Base-by-base conservation (phyloP, 148 eudicot genomes). In the Amaranthus cruentus region DNA sequence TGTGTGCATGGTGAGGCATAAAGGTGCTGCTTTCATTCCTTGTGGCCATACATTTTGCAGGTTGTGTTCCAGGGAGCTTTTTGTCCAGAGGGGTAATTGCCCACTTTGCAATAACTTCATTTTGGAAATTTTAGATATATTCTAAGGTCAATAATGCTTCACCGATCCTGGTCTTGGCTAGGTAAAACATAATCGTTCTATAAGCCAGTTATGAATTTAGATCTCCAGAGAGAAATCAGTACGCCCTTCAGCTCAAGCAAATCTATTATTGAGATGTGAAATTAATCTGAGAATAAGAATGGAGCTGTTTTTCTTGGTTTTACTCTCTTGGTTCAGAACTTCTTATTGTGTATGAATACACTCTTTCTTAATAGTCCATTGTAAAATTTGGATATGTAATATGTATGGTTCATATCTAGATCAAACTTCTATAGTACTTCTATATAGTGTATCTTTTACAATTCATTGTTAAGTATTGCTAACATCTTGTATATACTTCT, bases 41-140 rank as follows among this genome's bases (percentile, higher is more conserved):
- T 93, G 98, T 74, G 98, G 98, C 9, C 98, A 95, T 74, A 87
- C 97, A 6, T 91, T 90, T 79, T 95, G 97, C 81, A 84, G 93
- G 76, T 70, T 87, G 72, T 95, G 97, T 64, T 90, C 93, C 0
- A 83, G 89, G 79, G 95, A 93, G 86, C 88, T 93, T 62, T 84
- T 81, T 77, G 95, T 88, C 69, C 88, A 89, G 71, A 86, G 89
- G 66, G 90, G 89, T 18, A 86, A 86, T 67, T 93, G 98, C 76
- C 96, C 98, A 5, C 87, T 89, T 14, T 93, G 98, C 80, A 93
- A 90, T 60, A 80, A 82, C 62, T 90, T 83, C 84, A 86, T 93
- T 74, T 79, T 86, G 79, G 98, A 93, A 70, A 80, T 93, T 73
- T 85, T 93, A 73, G 90, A 93, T 75, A 86, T 93, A 63, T 90